Percentiles rank a stretch among this genome's conserved stretches.
phyloP scores from a whole-genome alignment of 257 asterid genomes.

The Paulownia fortunei region DNA sequence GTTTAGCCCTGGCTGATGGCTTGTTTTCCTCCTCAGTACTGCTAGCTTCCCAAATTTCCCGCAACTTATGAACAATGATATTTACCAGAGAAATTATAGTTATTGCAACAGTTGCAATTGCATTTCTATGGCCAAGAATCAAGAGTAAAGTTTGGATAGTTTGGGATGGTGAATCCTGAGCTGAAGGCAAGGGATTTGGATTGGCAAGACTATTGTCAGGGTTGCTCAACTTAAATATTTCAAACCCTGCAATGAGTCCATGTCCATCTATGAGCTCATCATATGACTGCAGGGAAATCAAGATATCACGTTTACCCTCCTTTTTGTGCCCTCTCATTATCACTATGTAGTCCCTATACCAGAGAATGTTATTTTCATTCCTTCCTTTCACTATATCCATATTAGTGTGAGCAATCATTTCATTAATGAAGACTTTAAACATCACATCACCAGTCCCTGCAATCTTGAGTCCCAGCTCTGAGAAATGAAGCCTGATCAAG shows the following conservation, averaged over 20 bases:
- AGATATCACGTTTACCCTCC: conserved; percentile 38
- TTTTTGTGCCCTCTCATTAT: conserved; percentile 43
- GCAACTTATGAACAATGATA: conserved; percentile 33
- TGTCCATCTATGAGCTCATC: conserved; percentile 4
- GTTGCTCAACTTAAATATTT: conserved; percentile 57
- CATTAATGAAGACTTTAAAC: conserved; percentile 46
- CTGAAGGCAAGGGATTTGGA: conserved; percentile 26
- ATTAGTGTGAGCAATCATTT: conserved; percentile 34
- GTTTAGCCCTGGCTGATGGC: conserved; percentile 38
- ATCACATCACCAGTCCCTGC: conserved; percentile 31
- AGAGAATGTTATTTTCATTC: conserved; percentile 25
- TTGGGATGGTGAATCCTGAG: conserved; percentile 15
- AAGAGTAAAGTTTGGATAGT: neutral
- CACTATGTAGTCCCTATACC: conserved; percentile 42
- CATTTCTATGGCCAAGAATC: conserved; percentile 30
- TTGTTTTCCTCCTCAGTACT: conserved; percentile 28
- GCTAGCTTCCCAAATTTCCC: conserved; percentile 36
- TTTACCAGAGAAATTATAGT: conserved; percentile 34
- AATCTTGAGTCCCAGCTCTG: conserved; percentile 40
- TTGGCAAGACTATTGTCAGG: conserved; percentile 50
- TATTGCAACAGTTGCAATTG: conserved; percentile 35
- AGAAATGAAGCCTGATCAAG: conserved; percentile 56
- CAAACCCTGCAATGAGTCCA: conserved; percentile 43
- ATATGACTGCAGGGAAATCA: conserved; percentile 36
- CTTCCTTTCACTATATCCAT: conserved; percentile 41